Base-by-base conservation (phyloP, 2,329 filamentous ascomycete species). In the Parascedosporium putredinis region DNA sequence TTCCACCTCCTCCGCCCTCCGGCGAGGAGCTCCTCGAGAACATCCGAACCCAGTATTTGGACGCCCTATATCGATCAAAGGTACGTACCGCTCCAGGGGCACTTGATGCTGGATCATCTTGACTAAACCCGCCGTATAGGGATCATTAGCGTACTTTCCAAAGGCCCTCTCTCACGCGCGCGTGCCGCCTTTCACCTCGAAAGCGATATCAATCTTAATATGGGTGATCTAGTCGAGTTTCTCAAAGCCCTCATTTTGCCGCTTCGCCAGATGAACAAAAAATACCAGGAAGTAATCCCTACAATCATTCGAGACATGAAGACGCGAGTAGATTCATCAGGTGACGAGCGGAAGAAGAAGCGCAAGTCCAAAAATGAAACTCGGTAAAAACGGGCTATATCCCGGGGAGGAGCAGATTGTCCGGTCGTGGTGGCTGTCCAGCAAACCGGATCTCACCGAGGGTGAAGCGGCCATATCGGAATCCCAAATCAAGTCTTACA, bases 111-210 rank as follows among this genome's bases (percentile, higher is more conserved):
- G n/a, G n/a, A n/a, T n/a, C n/a, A 66, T 51, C 14, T 16, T 18
- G 27, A 24, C 55, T 59, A 16, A 62, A n/a, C n/a, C 56, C 45
- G 3, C 24, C 7, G 9, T 27, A 8, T 40, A 86, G 75, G 86
- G 84, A 29, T 88, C 86, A 3, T 68, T 91, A 51, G 86, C 86
- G 51, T 93, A 90, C 64, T 90, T 91, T 64, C 83, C 18, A 93
- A 93, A 67, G 87, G 86, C 1, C 85, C 87, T 1, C 68, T 93
- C 18, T 87, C 86, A 42, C 76, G 86, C 56, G 83, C 85, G 43
- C 78, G 86, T 52, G 84, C 83, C 44, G 77, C 81, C 12, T 88
- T 88, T 54, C 78, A 82, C 51, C 66, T 80, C 12, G 76, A 81
- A 53, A 76, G 76, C 47, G 78, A 83, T 60, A 69, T 75, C 5